A percentile compares a stretch with the other conserved stretches of the same genome.
Conservation (phyloP, 2,329 filamentous ascomycete species). For the Pleurostoma richardsiae region DNA sequence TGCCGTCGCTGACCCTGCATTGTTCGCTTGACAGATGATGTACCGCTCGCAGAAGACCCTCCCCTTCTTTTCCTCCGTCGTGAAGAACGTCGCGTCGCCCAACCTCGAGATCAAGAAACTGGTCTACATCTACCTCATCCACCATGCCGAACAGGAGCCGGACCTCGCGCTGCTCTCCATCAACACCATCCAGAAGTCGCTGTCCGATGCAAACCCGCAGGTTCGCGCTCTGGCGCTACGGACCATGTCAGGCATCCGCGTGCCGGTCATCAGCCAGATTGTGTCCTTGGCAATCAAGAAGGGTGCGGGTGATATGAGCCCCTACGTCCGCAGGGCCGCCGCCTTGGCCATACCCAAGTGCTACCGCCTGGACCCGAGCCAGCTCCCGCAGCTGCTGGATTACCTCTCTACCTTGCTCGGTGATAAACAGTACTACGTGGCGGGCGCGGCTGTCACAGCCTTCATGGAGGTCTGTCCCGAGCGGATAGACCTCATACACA, state of each 20-base stretch:
- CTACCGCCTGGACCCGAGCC: constrained; percentile 82
- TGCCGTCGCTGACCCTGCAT: constrained; percentile 2
- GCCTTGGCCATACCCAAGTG: constrained; percentile 95
- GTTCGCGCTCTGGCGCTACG: constrained; percentile 87
- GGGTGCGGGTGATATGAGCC: constrained; percentile 88
- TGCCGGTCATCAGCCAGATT: constrained; percentile 96
- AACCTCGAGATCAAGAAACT: constrained; percentile 96
- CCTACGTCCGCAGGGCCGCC: constrained; percentile 86
- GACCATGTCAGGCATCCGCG: constrained; percentile 96
- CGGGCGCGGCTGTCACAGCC: constrained; percentile 83
- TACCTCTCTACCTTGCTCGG: constrained; percentile 73
- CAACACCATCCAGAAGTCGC: constrained; percentile 97
- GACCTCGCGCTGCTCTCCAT: constrained; percentile 94
- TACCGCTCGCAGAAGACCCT: constrained; percentile 85
- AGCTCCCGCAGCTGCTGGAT: constrained; percentile 78
- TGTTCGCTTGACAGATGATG: constrained; percentile 66
- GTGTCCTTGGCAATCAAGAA: constrained; percentile 95
- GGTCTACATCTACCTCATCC: constrained; percentile 96
- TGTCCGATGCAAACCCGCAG: constrained; percentile 87
- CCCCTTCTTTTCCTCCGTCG: constrained; percentile 92
- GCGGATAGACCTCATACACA: constrained; percentile 81
- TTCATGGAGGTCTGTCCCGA: constrained; percentile 89
- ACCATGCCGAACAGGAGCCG: constrained; percentile 93
- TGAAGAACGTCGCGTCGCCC: constrained; percentile 94
- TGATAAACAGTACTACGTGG: constrained; percentile 95